Conservation (phyloP, 371 early-diverging fungal species). For the Mucor plumbeus region DNA sequence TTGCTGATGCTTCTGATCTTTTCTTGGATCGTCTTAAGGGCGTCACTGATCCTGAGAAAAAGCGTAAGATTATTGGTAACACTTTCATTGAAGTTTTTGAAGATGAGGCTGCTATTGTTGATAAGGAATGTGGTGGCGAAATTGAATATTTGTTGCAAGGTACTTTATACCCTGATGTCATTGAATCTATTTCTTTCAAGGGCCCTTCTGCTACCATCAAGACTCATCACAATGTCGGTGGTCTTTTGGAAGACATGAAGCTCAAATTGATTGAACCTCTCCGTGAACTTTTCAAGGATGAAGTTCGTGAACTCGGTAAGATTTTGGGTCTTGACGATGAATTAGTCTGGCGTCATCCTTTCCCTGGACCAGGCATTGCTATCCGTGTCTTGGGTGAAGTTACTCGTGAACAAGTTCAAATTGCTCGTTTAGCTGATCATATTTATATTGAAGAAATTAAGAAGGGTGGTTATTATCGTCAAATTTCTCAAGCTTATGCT, state of each 20-base stretch:
- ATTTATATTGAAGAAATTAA: constrained; percentile 98
- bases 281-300: constrained; percentile 98
- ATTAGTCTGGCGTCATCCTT: constrained; percentile 97
- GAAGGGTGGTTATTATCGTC: constrained; percentile 92
- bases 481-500: constrained; percentile 97
- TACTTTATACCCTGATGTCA: constrained; percentile 98
- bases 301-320: constrained; percentile 92
- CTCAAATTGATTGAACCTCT: constrained; percentile 97
- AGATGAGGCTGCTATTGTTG: constrained; percentile 88
- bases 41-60: constrained; percentile 94
- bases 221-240: constrained; percentile 99
- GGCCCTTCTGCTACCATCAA: constrained; percentile 98
- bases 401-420: constrained; percentile 88
- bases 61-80: constrained; percentile 98
- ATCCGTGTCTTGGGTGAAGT: constrained; percentile 97
- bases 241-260: constrained; percentile 95
- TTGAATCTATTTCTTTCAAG: constrained; percentile 98
- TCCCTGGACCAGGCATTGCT: constrained; percentile 98
- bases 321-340: constrained; percentile 92
- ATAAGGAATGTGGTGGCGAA: constrained; percentile 73
- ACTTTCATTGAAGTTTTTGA: constrained; percentile 98
- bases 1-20: constrained; percentile 88
- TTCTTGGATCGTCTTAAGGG: constrained; percentile 90
- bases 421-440: constrained; percentile 92
- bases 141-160: constrained; percentile 96